Evolutionary conservation across 371 early-diverging fungal genomes (phyloP), one percentile per base, ranked within the genome.

Genomic region (Mucor racemosus): DNA sequence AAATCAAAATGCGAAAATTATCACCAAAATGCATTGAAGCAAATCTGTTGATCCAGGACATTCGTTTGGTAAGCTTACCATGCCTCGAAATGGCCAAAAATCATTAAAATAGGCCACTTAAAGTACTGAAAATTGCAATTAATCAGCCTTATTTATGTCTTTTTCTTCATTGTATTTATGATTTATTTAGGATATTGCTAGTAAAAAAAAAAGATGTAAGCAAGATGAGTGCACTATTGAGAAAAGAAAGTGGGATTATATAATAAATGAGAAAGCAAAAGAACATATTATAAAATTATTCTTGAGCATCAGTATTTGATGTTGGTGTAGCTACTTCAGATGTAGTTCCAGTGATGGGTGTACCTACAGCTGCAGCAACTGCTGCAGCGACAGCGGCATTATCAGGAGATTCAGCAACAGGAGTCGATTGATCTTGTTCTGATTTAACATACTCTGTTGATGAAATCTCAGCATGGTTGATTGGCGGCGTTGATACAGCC

Each of bases 351-450:
- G 35, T 50, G 35, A 35, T 17, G 35, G 56, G 35, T 56, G 56
- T 34, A 17, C 62, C 62, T 14, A 50, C 62, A 14, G 34, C 62
- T 21, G 38, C 34, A 11, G 62, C 54, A 53, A 62, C 54, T 9
- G 62, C 39, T 0, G 54, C 62, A 19, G 54, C 62, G 15, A 62
- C 62, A 38, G 62, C 31, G 3, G 38, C 53, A 21, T 38, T 31
- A 26, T 36, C 14, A 10, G 53, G 35, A 14, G 56, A 31, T 8
- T 19, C 56, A 56, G 7, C 34, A 15, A 26, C 3, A 26, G 26
- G 26, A 26, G 26, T 26, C 15, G 19, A 9, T 56, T 34, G 14
- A 56, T 26, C 33, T 4, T 33, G 35, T n/a, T 33, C n/a, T 17
- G 13, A 35, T 35, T 56, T 19, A 26, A 26, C 26, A 26, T 26